Evolutionary conservation across 495 filamentous ascomycete species (phyloP).

Genomic region (Lindgomyces ingoldianus): DNA sequence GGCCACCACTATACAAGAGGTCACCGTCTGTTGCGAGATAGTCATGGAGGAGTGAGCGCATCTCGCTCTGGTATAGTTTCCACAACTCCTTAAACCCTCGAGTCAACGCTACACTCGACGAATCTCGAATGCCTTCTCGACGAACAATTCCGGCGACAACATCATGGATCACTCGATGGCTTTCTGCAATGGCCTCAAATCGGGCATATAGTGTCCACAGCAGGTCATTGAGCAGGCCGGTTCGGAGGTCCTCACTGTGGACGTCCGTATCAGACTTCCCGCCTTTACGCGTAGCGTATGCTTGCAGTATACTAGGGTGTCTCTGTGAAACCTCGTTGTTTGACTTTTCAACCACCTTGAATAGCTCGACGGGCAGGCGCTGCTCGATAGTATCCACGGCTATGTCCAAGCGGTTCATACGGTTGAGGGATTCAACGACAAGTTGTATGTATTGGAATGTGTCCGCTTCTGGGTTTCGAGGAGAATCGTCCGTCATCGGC

Average conservation of each 20-base stretch:
- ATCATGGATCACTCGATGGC: conserved; percentile 92
- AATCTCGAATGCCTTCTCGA: conserved; percentile 64
- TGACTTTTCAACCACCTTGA: conserved; percentile 89
- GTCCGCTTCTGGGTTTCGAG: conserved; percentile 90
- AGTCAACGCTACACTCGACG: conserved; percentile 55
- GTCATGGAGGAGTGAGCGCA: conserved; percentile 90
- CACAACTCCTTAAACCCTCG: conserved; percentile 90
- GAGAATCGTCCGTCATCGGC: conserved; percentile 76
- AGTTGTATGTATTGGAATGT: conserved; percentile 91
- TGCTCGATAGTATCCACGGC: conserved; percentile 91
- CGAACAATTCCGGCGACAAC: conserved; percentile 77
- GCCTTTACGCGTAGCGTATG: conserved; percentile 39
- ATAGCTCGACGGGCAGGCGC: conserved; percentile 88
- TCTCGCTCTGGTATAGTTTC: conserved; percentile 88
- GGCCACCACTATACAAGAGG: conserved; percentile 52
- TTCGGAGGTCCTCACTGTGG: conserved; percentile 69
- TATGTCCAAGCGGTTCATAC: conserved; percentile 77
- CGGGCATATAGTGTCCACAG: conserved; percentile 92
- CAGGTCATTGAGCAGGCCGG: conserved; percentile 82
- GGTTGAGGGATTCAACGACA: conserved; percentile 84
- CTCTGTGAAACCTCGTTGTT: conserved; percentile 90
- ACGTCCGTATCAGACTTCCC: conserved; percentile 13
- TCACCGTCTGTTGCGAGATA: conserved; percentile 94
- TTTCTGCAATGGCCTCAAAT: conserved; percentile 94
- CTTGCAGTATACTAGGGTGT: conserved; percentile 71